Conservation (phyloP, 169 alveolate species). For the Babesia gibsoni region DNA sequence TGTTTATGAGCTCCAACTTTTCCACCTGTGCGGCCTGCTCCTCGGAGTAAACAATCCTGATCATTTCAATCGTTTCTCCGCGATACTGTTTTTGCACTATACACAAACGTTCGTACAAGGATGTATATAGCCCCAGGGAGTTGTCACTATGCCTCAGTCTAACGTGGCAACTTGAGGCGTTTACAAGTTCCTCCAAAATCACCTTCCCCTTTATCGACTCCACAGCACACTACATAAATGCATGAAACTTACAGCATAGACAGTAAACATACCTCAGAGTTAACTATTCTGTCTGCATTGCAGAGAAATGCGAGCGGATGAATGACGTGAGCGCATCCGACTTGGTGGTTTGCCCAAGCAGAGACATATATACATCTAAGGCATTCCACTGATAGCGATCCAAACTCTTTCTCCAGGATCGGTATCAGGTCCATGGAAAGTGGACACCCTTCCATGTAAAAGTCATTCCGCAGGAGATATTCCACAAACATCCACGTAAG, state of each 20-base stretch:
- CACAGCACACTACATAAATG: neutral
- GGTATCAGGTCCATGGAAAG: slow-evolving; percentile 48
- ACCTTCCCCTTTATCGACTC: slow-evolving; percentile 11
- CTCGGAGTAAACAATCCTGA: slow-evolving; percentile 10
- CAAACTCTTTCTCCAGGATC: slow-evolving; percentile 39
- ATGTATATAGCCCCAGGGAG: slow-evolving; percentile 34
- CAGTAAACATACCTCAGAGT: slow-evolving; percentile 13
- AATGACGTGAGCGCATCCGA: slow-evolving; percentile 53
- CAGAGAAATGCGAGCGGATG: slow-evolving; percentile 47
- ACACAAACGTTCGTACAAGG: slow-evolving; percentile 35
- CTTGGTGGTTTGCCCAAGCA: slow-evolving; percentile 58
- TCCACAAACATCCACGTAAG: slow-evolving; percentile 57
- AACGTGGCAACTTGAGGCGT: slow-evolving; percentile 15
- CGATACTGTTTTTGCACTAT: neutral
- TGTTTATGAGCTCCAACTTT: neutral
- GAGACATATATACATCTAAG: slow-evolving; percentile 45
- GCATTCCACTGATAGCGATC: slow-evolving; percentile 47
- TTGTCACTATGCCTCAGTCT: slow-evolving; percentile 20
- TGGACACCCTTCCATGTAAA: slow-evolving; percentile 28
- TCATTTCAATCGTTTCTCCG: neutral
- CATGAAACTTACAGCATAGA: neutral
- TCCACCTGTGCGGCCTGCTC: neutral
- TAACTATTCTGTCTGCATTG: slow-evolving; percentile 26
- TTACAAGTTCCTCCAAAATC: slow-evolving; percentile 44
- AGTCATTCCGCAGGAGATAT: slow-evolving; percentile 47